These are phyloP conservation scores for Carex pumila DNA, from an alignment of 176 grass and related monocot genomes.

Conservation along the genomic window DNA sequence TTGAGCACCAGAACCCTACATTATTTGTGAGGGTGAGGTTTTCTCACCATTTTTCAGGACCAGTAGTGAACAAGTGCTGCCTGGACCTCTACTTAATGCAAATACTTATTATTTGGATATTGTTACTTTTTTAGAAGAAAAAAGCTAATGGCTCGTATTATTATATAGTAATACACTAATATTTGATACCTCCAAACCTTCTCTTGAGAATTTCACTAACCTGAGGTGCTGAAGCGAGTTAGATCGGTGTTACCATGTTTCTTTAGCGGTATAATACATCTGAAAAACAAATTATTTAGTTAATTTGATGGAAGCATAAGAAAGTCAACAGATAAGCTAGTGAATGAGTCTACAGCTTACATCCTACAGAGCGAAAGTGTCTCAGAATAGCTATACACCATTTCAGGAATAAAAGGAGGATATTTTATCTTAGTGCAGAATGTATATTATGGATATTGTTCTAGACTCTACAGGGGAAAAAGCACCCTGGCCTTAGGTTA, in stretches of 20 bases:
- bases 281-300: slow-evolving; percentile 18
- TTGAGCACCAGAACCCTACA: not conserved
- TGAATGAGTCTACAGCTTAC: not conserved
- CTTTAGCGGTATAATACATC: slow-evolving; percentile 64
- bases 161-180: not conserved
- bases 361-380: not conserved
- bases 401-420: not conserved
- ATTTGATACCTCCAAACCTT: not conserved
- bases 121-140: not conserved
- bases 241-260: slow-evolving; percentile 31
- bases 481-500: not conserved
- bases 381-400: too few relatives aligned
- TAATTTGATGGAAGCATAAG: not conserved
- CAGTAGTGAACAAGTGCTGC: not conserved
- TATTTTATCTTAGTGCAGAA: not conserved
- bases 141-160: not conserved
- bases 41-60: not conserved
- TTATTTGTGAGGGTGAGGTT: not conserved
- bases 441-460: not conserved
- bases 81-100: not conserved
- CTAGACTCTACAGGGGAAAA: not conserved
- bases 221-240: slow-evolving; percentile 95
- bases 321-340: not conserved
- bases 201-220: slow-evolving; percentile 22
- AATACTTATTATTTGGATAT: not conserved